A percentile compares a stretch with the other conserved stretches of the same genome.
Evolutionary conservation across 139 green algal genomes (phyloP).

Genomic region (Ulvella scutata): DNA sequence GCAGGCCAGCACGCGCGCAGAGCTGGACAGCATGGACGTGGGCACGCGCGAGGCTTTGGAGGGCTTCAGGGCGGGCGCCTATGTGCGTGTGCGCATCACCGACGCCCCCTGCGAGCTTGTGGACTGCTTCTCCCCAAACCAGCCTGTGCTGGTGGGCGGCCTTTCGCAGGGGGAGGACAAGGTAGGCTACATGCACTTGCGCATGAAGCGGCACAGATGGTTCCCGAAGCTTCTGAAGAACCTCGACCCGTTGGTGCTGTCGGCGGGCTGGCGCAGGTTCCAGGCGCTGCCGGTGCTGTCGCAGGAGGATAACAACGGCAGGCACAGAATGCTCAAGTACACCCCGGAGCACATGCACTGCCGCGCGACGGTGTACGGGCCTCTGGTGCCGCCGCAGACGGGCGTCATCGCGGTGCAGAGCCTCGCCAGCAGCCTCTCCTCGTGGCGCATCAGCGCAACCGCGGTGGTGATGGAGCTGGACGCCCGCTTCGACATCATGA

Average conservation of each 20-base stretch:
- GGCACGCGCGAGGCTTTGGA: slow-evolving; percentile 61
- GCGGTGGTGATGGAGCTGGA: slow-evolving; percentile 84
- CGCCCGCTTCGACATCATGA: slow-evolving; percentile 57
- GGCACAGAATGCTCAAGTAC: slow-evolving; percentile 90
- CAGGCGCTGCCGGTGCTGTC: slow-evolving; percentile 79
- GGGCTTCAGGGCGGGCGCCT: slow-evolving; percentile 63
- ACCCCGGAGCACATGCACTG: slow-evolving; percentile 97
- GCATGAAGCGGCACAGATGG: slow-evolving; percentile 72
- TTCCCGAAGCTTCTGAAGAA: slow-evolving; percentile 75
- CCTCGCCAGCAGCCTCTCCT: slow-evolving; percentile 13
- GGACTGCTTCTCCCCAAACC: slow-evolving; percentile 55
- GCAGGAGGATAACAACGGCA: slow-evolving; percentile 75
- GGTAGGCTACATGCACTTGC: slow-evolving; percentile 68
- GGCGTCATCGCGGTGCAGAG: slow-evolving; percentile 44
- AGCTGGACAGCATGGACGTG: slow-evolving; percentile 60
- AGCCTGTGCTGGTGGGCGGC: slow-evolving; percentile 76
- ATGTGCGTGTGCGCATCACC: slow-evolving; percentile 72
- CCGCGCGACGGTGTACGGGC: slow-evolving; percentile 56
- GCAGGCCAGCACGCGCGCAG: slow-evolving; percentile 26
- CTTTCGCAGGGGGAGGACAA: slow-evolving; percentile 63
- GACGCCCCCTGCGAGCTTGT: slow-evolving; percentile 76
- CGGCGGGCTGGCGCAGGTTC: slow-evolving; percentile 83
- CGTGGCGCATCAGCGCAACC: slow-evolving; percentile 82
- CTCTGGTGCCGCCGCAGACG: slow-evolving; percentile 49
- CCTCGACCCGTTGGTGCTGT: slow-evolving; percentile 84